phyloP scores from a whole-genome alignment of 2,329 filamentous ascomycete species.

The Leptographium radiaticola region DNA sequence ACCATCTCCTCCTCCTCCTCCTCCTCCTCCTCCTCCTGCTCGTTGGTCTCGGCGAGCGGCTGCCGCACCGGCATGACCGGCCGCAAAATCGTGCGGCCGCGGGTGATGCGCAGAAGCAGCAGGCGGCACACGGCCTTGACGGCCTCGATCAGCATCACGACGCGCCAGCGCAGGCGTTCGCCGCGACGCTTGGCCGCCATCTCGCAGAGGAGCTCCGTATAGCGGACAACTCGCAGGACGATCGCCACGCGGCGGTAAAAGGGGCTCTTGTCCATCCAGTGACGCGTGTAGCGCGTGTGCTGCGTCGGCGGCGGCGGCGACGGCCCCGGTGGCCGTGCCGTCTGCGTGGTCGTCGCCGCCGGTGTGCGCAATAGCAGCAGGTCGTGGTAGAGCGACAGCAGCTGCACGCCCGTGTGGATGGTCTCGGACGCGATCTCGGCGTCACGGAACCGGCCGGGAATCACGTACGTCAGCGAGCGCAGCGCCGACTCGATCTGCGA shows the following conservation, averaged over 20 bases:
- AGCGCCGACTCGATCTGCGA: conserved; percentile 91
- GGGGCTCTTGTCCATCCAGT: conserved; percentile 49
- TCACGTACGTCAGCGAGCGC: conserved; percentile 88
- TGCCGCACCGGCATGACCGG: conserved; percentile 81
- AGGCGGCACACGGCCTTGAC: conserved; percentile 78
- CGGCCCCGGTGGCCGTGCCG: not conserved
- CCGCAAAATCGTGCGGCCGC: conserved; percentile 67
- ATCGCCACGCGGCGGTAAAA: conserved; percentile 74
- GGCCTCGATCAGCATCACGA: conserved; percentile 72
- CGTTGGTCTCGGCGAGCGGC: conserved; percentile 48
- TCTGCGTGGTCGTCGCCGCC: not conserved
- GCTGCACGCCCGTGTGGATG: conserved; percentile 74
- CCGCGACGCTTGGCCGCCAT: conserved; percentile 86
- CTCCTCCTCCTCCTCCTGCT: conserved; percentile 35
- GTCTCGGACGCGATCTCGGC: conserved; percentile 92
- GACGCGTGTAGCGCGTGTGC: conserved; percentile 53
- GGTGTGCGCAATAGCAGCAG: conserved; percentile 52
- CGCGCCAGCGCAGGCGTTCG: conserved; percentile 71
- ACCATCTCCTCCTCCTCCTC: conserved; percentile 24
- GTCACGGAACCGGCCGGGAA: conserved; percentile 81
- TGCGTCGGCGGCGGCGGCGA: conserved; percentile 13
- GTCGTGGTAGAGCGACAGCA: conserved; percentile 89
- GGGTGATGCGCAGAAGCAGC: conserved; percentile 68
- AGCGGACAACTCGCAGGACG: conserved; percentile 78
- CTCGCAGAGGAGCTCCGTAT: conserved; percentile 92